Evolutionary conservation across 768 basidiomycete species (phyloP).

Genomic region (Stropharia rugosoannulata): DNA sequence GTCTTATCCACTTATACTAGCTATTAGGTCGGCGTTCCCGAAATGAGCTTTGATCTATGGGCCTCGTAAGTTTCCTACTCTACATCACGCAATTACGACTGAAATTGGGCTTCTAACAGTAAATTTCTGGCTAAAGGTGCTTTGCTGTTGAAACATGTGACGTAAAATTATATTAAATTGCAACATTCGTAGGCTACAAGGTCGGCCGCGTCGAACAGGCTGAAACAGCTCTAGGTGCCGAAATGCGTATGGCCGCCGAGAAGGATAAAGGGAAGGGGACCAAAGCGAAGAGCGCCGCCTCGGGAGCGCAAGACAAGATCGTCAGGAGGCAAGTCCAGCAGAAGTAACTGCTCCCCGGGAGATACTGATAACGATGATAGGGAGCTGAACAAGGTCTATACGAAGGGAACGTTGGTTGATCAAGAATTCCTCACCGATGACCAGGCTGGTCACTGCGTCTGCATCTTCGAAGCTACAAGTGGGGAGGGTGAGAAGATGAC

Average conservation of each 20-base stretch:
- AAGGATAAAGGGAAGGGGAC: conserved; percentile 46
- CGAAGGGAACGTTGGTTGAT: conserved; percentile 94
- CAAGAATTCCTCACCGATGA: conserved; percentile 86
- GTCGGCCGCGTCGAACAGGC: conserved; percentile 96
- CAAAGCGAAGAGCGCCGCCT: conserved; percentile 55
- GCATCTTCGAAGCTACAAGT: conserved; percentile 66
- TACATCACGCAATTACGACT: not conserved
- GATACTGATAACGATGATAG: conserved; percentile 29
- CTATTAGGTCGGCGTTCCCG: conserved; percentile 88
- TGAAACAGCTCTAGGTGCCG: conserved; percentile 95
- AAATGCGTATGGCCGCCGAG: conserved; percentile 86
- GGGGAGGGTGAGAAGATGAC: conserved; percentile 35
- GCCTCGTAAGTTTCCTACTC: conserved; percentile 59
- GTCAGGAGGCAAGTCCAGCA: conserved; percentile 65
- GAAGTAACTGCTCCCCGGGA: not conserved
- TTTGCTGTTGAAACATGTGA: not conserved
- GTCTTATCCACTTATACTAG: not conserved
- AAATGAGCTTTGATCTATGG: conserved; percentile 91
- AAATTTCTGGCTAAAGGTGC: conserved; percentile 83
- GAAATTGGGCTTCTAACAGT: conserved; percentile 29
- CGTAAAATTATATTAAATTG: too few relatives aligned
- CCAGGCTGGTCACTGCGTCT: conserved; percentile 92
- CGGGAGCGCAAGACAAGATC: conserved; percentile 79
- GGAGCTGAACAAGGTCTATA: conserved; percentile 94
- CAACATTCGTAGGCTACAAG: conserved; percentile 64